A percentile compares a stretch with the other conserved stretches of the same genome.
phyloP scores from a whole-genome alignment of 108 stramenopile genomes.

The Craspedostauros australis region DNA sequence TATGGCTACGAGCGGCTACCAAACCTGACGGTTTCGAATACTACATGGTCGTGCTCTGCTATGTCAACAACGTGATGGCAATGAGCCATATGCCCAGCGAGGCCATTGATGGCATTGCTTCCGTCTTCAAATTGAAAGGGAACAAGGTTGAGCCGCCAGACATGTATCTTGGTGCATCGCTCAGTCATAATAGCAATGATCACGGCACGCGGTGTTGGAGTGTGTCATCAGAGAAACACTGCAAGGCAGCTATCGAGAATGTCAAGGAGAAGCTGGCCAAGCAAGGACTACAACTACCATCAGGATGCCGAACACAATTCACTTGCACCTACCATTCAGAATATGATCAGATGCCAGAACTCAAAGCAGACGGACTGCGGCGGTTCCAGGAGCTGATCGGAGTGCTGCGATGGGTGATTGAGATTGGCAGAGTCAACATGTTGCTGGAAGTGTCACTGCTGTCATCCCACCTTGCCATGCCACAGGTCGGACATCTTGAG shows the following conservation, averaged over 20 bases:
- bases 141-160: background rate
- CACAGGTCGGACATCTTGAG: constrained; percentile 26
- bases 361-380: too few relatives aligned
- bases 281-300: background rate
- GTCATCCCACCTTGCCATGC: constrained; percentile 29
- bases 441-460: constrained; percentile 32
- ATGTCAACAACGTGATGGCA: constrained; percentile 23
- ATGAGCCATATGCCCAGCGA: background rate
- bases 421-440: constrained; percentile 32
- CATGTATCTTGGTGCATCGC: constrained; percentile 1
- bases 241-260: background rate
- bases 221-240: background rate
- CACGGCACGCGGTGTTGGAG: background rate
- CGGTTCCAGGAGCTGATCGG: too few relatives aligned
- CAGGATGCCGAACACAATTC: background rate
- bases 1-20: constrained; percentile 20
- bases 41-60: constrained; percentile 29
- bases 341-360: too few relatives aligned
- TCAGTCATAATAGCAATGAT: background rate
- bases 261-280: background rate
- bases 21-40: constrained; percentile 16
- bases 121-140: background rate
- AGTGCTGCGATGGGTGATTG: constrained; percentile 45
- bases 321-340: too few relatives aligned
- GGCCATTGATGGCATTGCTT: background rate